Percentiles rank a stretch among this genome's conserved stretches.
Evolutionary conservation across 257 asterid genomes (phyloP).

Genomic region (Asclepias syriaca): DNA sequence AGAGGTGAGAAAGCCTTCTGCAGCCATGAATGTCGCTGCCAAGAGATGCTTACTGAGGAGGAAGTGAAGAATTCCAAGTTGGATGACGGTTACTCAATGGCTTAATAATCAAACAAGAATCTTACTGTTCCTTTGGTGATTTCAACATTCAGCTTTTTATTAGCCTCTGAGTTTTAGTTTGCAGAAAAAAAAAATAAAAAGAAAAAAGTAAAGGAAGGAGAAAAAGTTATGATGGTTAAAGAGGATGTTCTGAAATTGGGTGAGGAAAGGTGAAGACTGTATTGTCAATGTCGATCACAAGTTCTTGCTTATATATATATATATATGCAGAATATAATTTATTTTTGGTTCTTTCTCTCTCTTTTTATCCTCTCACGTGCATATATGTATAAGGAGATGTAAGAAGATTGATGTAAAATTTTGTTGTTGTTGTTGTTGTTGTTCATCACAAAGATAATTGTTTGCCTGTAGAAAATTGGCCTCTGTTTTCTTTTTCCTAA

Average conservation of each 20-base stretch:
- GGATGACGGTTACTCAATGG: not conserved
- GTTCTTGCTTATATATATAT: not conserved
- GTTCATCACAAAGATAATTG: not conserved
- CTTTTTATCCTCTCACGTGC: constrained; percentile 21
- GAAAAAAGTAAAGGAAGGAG: not conserved
- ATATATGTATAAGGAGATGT: constrained; percentile 32
- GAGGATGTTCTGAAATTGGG: not conserved
- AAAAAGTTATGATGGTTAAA: not conserved
- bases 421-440: not conserved
- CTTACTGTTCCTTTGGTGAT: not conserved
- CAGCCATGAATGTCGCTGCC: constrained; percentile 73
- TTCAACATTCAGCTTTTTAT: not conserved
- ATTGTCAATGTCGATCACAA: not conserved
- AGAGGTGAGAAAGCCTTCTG: constrained; percentile 76
- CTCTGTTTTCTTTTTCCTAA: not conserved
- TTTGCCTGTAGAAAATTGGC: not conserved
- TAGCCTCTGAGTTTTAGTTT: not conserved
- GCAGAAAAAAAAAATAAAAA: not conserved
- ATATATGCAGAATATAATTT: not conserved
- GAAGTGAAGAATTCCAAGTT: constrained; percentile 26
- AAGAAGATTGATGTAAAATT: not conserved
- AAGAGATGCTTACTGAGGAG: constrained; percentile 51
- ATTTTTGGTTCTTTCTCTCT: constrained; percentile 10
- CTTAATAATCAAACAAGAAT: not conserved
- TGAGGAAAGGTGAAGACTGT: not conserved